Conservation (phyloP, 176 grass and related monocot species). For the Cenchrus americanus region DNA sequence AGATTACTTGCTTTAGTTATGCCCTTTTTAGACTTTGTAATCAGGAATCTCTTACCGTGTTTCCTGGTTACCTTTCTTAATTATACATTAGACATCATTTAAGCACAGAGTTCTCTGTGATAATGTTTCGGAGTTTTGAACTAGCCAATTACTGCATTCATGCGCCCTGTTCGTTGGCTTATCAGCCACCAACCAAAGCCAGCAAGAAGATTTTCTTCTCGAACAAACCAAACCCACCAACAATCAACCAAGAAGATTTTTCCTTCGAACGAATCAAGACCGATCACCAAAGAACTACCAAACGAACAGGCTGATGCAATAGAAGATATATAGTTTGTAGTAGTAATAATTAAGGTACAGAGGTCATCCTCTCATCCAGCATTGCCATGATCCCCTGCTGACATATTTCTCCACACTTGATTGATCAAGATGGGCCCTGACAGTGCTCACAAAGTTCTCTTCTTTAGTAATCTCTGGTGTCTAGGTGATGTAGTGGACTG, state of each 20-base stretch:
- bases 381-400: neutral
- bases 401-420: neutral
- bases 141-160: neutral
- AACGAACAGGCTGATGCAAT: no score
- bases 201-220: no score
- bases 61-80: neutral
- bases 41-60: neutral
- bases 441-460: neutral
- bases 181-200: no score
- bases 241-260: no score
- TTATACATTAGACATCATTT: neutral
- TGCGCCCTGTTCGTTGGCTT: no score
- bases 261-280: no score
- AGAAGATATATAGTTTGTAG: slow-evolving; percentile 1
- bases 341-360: neutral
- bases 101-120: neutral
- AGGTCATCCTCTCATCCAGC: neutral
- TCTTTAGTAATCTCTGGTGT: neutral
- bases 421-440: slow-evolving; percentile 3
- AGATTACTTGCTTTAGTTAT: neutral
- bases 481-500: no score
- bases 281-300: no score
- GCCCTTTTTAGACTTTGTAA: neutral
- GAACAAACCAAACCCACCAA: no score
- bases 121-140: neutral